These are phyloP conservation scores for Tetracladium maxilliforme DNA, from an alignment of 2,329 filamentous ascomycete genomes.

Conservation along the genomic window DNA sequence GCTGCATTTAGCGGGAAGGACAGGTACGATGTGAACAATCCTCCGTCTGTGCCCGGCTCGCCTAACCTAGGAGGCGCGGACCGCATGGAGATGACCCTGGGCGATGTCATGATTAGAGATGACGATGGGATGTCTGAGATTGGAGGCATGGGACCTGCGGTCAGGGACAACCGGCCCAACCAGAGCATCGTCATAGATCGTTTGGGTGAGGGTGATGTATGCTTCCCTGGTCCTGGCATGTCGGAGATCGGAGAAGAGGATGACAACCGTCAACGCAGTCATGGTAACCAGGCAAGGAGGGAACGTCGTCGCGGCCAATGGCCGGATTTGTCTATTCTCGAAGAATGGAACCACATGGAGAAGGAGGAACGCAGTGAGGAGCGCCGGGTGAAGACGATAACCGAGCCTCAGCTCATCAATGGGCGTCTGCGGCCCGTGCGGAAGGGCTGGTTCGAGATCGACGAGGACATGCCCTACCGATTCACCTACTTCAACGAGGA, in stretches of 20 bases:
- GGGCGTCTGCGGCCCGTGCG: conserved; percentile 73
- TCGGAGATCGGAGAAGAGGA: conserved; percentile 77
- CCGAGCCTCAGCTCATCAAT: conserved; percentile 83
- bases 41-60: conserved; percentile 51
- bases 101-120: conserved; percentile 58
- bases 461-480: conserved; percentile 81
- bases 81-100: conserved; percentile 40
- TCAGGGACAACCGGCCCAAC: no score
- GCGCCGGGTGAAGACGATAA: conserved; percentile 77
- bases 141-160: no score
- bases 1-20: conserved; percentile 17
- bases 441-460: conserved; percentile 69
- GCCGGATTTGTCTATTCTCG: conserved; percentile 73
- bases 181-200: no score
- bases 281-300: conserved; percentile 19
- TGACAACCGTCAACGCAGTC: conserved; percentile 39
- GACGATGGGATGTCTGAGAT: no score
- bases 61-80: conserved; percentile 34
- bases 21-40: conserved; percentile 51
- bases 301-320: conserved; percentile 55
- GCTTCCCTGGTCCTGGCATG: conserved; percentile 68
- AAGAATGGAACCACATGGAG: conserved; percentile 83
- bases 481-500: conserved; percentile 99
- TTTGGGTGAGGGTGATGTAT: conserved; percentile 89
- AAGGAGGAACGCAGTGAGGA: conserved; percentile 78